Conservation (phyloP, 345 rosid genomes). For the Mangifera indica region DNA sequence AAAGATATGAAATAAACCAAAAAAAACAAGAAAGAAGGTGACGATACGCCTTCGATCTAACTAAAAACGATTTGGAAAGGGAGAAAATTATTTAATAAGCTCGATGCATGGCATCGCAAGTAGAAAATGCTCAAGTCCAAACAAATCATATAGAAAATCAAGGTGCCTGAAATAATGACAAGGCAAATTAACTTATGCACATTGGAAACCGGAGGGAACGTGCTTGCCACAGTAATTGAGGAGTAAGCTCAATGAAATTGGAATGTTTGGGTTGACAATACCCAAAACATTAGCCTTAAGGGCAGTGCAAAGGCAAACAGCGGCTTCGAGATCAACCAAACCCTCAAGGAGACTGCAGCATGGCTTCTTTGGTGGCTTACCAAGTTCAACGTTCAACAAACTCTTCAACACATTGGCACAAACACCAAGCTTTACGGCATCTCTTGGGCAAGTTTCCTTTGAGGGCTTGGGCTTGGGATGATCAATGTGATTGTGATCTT, state of each 20-base stretch:
- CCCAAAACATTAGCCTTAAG: conserved; percentile 23
- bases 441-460: neutral
- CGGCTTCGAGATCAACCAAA: conserved; percentile 23
- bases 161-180: too few relatives aligned
- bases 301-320: conserved; percentile 32
- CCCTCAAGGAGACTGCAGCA: neutral
- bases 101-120: too few relatives aligned
- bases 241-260: conserved; percentile 47
- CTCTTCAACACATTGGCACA: neutral
- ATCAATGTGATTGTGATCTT: neutral
- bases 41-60: neutral
- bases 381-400: neutral
- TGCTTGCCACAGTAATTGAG: conserved; percentile 58
- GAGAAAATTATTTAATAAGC: too few relatives aligned
- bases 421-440: neutral
- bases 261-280: conserved; percentile 36
- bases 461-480: conserved; percentile 12
- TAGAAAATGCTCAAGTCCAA: too few relatives aligned
- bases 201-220: conserved; percentile 56
- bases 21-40: neutral
- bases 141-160: too few relatives aligned
- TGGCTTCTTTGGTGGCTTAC: neutral
- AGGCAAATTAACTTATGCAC: conserved; percentile 24
- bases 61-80: too few relatives aligned
- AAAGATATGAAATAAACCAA: too few relatives aligned